Percentiles rank a stretch among this genome's conserved stretches.
Evolutionary conservation across 257 asterid genomes (phyloP).

Genomic region (Echites panduratus): DNA sequence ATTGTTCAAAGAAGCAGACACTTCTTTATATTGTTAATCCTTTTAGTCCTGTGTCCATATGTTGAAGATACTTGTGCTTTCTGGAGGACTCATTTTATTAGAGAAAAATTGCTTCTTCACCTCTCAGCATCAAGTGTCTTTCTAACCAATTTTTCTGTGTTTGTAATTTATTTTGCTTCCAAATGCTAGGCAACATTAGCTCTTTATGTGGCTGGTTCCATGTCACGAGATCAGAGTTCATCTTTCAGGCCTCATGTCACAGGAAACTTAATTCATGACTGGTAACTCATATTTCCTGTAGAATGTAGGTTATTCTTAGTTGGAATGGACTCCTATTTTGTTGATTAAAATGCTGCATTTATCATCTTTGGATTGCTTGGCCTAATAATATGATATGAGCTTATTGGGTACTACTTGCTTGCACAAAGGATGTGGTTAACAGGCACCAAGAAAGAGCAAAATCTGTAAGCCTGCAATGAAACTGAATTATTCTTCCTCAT

Average conservation of each 20-base stretch:
- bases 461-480: not conserved
- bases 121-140: not conserved
- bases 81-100: not conserved
- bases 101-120: not conserved
- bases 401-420: not conserved
- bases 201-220: conserved; percentile 64
- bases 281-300: conserved; percentile 38
- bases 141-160: conserved; percentile 1
- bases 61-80: too few species aligned
- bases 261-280: conserved; percentile 80
- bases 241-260: conserved; percentile 76
- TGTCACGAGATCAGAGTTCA: conserved; percentile 60
- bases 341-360: not conserved
- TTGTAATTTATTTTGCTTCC: conserved; percentile 11
- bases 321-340: not conserved
- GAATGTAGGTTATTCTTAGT: not conserved
- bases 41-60: too few species aligned
- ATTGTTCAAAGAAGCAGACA: not conserved
- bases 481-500: not conserved
- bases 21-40: not conserved
- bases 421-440: not conserved
- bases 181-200: conserved; percentile 56
- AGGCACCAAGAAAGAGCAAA: not conserved
- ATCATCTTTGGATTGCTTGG: not conserved
- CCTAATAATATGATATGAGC: not conserved